Percentiles rank a stretch among this genome's conserved stretches.
Evolutionary conservation across 2,329 filamentous ascomycete genomes (phyloP).

Genomic region (Ramularia endophylla): DNA sequence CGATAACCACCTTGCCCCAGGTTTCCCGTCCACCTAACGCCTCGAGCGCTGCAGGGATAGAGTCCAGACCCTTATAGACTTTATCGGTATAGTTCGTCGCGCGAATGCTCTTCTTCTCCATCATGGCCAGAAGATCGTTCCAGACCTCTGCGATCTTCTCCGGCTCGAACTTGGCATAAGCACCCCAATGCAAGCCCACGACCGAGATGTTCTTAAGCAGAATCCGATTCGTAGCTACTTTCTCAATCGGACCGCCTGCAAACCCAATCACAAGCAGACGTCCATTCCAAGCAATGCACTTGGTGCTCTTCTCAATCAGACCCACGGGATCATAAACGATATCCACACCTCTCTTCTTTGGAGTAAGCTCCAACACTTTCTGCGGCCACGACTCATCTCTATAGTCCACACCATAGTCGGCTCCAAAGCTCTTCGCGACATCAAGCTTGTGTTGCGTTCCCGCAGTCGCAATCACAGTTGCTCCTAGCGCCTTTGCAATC

Average conservation of each 20-base stretch:
- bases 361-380: slow-evolving; percentile 71
- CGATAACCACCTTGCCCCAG: slow-evolving; percentile 95
- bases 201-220: slow-evolving; percentile 88
- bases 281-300: slow-evolving; percentile 92
- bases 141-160: slow-evolving; percentile 68
- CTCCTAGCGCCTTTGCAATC: slow-evolving; percentile 86
- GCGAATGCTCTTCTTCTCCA: slow-evolving; percentile 69
- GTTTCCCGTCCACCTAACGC: slow-evolving; percentile 75
- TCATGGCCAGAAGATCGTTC: slow-evolving; percentile 72
- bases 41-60: slow-evolving; percentile 67
- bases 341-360: slow-evolving; percentile 69
- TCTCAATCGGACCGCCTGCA: slow-evolving; percentile 79
- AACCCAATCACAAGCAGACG: slow-evolving; percentile 85
- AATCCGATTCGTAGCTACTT: slow-evolving; percentile 87
- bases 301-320: slow-evolving; percentile 77
- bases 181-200: slow-evolving; percentile 88
- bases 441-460: slow-evolving; percentile 73
- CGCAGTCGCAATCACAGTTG: slow-evolving; percentile 88
- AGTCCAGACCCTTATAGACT: slow-evolving; percentile 76
- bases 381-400: slow-evolving; percentile 56
- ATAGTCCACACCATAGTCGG: slow-evolving; percentile 79
- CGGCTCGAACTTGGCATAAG: slow-evolving; percentile 68
- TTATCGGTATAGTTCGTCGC: slow-evolving; percentile 78
- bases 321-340: slow-evolving; percentile 95
- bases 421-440: slow-evolving; percentile 73